Evolutionary conservation across 2,329 filamentous ascomycete genomes (phyloP), one percentile per base, ranked within the genome.

Genomic region (Aspergillus novofumigatus): DNA sequence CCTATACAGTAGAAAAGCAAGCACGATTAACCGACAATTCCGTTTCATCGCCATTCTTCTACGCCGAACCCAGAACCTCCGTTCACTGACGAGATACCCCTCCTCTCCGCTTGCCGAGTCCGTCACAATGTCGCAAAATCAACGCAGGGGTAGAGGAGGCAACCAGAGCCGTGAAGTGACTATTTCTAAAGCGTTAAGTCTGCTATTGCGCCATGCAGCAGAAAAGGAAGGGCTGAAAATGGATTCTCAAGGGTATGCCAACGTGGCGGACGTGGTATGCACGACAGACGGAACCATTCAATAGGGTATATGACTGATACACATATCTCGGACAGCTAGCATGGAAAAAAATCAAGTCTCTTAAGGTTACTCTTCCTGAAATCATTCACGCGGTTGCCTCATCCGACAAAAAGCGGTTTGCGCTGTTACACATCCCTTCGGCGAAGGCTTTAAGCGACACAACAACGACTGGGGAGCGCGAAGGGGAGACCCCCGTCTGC

Each of bases 361-460:
- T 96, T 9, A 81, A 89, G 59, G 83, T 89, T n/a, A 89, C 88
- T 0, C 83, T 96, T 56, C 76, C 80, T 2, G 93, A 97, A 63
- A 81, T 99, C 61, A 79, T 83, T 54, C 72, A 80, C 9, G 82
- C 88, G 17, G 92, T 97, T 11, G 74, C 79, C 14, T 83, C 83
- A 51, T 95, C 91, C 69, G 90, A 93, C 68, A 99, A 99, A 78
- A 89, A 97, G 74, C 89, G 94, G 42, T 99, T 95, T 78, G 84
- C 86, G 1, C 80, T 97, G 68, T 87, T 91, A 53, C 83, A 83
- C 49, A 82, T 73, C 7, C 71, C 70, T 14, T 64, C 67, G 23
- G 55, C 68, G 17, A 49, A 63, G 17, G 56, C 44, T 11, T 8
- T 17, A 17, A 14, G 23, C 21, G 10, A 47, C 20, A 56, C 51